phyloP scores from a whole-genome alignment of 768 basidiomycete species.

The Lactarius trivialis region DNA sequence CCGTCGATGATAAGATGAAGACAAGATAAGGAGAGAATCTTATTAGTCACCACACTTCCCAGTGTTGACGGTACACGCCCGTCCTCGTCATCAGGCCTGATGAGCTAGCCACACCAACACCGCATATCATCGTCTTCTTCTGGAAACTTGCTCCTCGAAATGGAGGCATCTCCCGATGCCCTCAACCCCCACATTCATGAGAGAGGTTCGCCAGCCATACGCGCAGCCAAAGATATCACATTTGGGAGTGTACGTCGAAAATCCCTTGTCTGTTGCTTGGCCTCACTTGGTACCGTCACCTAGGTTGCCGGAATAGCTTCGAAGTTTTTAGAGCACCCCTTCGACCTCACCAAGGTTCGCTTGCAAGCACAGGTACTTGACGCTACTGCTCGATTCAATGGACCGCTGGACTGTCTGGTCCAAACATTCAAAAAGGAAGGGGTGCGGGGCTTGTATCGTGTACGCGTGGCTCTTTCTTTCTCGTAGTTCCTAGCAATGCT shows the following conservation, averaged over 20 bases:
- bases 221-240: conserved; percentile 27
- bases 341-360: conserved; percentile 92
- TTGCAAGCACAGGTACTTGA: conserved; percentile 87
- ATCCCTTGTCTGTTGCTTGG: background rate
- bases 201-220: conserved; percentile 20
- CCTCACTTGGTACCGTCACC: background rate
- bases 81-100: background rate
- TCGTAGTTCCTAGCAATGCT: background rate
- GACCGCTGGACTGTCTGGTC: conserved; percentile 80
- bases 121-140: background rate
- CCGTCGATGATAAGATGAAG: conserved; percentile 6
- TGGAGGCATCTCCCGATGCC: conserved; percentile 25
- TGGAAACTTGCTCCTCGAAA: background rate
- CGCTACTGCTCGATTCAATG: conserved; percentile 61
- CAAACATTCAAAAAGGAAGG: conserved; percentile 83
- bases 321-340: conserved; percentile 89
- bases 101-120: background rate
- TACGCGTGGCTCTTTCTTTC: conserved; percentile 34
- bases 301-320: conserved; percentile 83
- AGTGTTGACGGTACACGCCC: background rate
- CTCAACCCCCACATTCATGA: conserved; percentile 15
- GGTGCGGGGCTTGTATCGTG: conserved; percentile 77
- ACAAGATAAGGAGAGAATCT: too few relatives aligned
- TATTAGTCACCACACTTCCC: background rate
- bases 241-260: conserved; percentile 27